Evolutionary conservation across 2,329 filamentous ascomycete species (phyloP), one percentile per base, ranked within the genome.

Genomic region (Fonsecaea pugnacius): DNA sequence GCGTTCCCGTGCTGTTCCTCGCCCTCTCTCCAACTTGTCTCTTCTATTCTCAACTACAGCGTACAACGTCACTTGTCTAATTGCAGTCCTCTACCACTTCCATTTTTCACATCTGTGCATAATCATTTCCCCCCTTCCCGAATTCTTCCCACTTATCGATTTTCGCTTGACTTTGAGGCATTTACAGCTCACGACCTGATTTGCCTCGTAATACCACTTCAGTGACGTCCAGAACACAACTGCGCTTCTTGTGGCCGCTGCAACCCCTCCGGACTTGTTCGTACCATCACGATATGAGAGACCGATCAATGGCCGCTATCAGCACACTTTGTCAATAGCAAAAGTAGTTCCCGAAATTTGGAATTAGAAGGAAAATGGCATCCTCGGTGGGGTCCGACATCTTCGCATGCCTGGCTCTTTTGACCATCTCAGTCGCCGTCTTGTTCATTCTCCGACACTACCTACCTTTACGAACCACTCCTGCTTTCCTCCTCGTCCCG

Each of bases 371-470:
- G 14, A 32, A 55, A 55, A 72, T 77, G 67, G 70, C 77, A 58
- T 73, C 78, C 51, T 87, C 91, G 36, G 85, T 92, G 58, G 89
- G 89, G 77, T 96, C 93, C 60, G 87, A 88, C 74, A 82, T 94
- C 73, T 96, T 97, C 78, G 87, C 91, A 69, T 76, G 87, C 70
- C 73, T 91, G 72, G 86, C 92, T 66, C 84, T 96, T 43, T 78
- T 93, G 70, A 76, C 86, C 70, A 91, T 96, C 70, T 92, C 89
- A 69, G 76, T 89, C 67, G 80, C 90, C 66, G 92, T 95, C 65
- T 85, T 99, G 50, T 83, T 97, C 24, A 88, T 98, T 67, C 83
- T 97, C 64, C 90, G 95, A 73, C 88, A 92, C 80, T 99, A 93
- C 78, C 86, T 99, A 9, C 94, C 94, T 2, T 84, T 99, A 36